A percentile compares a stretch with the other conserved stretches of the same genome.
Evolutionary conservation across 768 basidiomycete species (phyloP).

Genomic region (Boletus vermiculosoides): DNA sequence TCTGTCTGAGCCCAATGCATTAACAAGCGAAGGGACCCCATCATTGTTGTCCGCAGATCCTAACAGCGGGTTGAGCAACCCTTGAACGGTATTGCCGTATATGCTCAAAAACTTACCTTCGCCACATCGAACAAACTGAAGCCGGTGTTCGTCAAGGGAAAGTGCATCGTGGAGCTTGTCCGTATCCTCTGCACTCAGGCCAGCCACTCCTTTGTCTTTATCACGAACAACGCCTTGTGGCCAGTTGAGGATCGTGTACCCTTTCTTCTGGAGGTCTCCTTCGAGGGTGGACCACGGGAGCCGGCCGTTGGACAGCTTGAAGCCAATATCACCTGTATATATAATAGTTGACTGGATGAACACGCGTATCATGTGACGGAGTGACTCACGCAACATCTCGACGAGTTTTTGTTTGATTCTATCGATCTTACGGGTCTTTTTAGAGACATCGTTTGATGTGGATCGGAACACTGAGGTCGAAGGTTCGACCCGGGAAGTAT

Average conservation of each 20-base stretch:
- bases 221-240: conserved; percentile 1
- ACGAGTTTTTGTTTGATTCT: conserved; percentile 2
- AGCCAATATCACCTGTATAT: conserved; percentile 3
- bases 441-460: background rate
- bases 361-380: no score
- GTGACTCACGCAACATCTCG: conserved; percentile 9
- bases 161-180: conserved; percentile 9
- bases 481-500: background rate
- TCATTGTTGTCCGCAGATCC: background rate
- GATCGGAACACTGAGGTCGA: background rate
- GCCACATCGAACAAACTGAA: background rate
- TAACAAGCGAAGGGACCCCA: no score
- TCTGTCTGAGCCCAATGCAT: background rate
- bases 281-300: conserved; percentile 17
- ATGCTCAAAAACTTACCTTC: background rate
- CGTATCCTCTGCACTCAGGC: conserved; percentile 3
- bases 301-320: background rate
- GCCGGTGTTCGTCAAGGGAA: background rate
- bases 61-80: background rate
- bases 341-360: background rate
- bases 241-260: conserved; percentile 10
- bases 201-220: background rate
- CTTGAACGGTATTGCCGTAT: background rate
- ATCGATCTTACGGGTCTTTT: background rate
- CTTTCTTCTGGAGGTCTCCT: background rate